These are phyloP conservation scores for Ceratocystis variospora DNA, from an alignment of 2,329 filamentous ascomycete genomes.

Conservation along the genomic window DNA sequence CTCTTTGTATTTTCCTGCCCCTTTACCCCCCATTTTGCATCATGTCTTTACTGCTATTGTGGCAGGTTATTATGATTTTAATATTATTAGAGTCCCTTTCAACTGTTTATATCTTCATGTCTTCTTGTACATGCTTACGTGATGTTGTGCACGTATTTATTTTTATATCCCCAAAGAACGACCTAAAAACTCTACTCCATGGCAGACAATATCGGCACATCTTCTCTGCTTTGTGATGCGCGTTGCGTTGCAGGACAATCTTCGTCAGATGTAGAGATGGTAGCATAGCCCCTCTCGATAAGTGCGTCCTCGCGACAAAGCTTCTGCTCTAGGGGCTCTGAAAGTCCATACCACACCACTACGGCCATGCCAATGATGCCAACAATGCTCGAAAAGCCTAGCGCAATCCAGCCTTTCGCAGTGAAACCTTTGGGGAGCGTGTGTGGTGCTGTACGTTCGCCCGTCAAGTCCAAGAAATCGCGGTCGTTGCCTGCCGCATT, in stretches of 20 bases:
- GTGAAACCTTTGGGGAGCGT: constrained; percentile 58
- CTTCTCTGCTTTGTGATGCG: neutral
- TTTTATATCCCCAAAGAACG: neutral
- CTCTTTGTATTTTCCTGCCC: constrained; percentile 7
- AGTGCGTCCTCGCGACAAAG: neutral
- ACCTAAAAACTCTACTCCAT: neutral
- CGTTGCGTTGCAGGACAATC: neutral
- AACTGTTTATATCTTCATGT: neutral
- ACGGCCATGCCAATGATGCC: constrained; percentile 55
- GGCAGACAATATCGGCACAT: neutral
- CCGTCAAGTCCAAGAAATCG: constrained; percentile 48
- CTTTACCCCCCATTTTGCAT: constrained; percentile 1
- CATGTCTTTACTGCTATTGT: constrained; percentile 11
- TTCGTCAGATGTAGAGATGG: constrained; percentile 1
- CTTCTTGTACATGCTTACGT: neutral
- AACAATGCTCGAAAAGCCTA: constrained; percentile 56
- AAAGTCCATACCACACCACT: constrained; percentile 38
- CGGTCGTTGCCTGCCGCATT: constrained; percentile 63
- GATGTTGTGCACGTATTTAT: neutral
- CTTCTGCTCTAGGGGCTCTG: constrained; percentile 12
- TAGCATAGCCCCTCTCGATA: constrained; percentile 17
- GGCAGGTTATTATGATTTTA: constrained; percentile 15
- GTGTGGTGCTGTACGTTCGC: constrained; percentile 42
- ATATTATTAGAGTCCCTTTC: constrained; percentile 14
- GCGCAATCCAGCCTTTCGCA: constrained; percentile 53